Percentiles rank a stretch among this genome's conserved stretches.
Conservation (phyloP, 805 yeast genomes). For the Ogataea corticis region DNA sequence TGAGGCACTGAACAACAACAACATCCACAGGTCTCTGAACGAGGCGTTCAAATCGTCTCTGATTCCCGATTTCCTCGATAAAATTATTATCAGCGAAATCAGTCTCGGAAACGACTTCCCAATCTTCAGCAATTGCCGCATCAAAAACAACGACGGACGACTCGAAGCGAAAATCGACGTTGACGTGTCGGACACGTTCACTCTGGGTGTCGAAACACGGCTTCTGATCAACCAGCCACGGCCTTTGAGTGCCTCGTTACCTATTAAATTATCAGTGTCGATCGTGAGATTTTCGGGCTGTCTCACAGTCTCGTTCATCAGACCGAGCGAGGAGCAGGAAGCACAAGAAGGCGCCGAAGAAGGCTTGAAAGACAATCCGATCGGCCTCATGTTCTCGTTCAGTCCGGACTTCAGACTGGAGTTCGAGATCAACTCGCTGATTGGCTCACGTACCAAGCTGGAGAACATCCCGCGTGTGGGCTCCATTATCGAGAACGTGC, state of each 20-base stretch:
- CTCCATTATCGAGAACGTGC: conserved; percentile 75
- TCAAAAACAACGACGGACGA: conserved; percentile 51
- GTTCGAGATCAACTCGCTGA: conserved; percentile 81
- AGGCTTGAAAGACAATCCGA: conserved; percentile 30
- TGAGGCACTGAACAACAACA: conserved; percentile 86
- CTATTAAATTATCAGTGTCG: conserved; percentile 81
- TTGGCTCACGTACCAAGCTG: conserved; percentile 89
- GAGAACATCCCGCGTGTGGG: conserved; percentile 93
- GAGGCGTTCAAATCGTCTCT: conserved; percentile 61
- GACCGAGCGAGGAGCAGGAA: conserved; percentile 16
- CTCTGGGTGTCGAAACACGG: conserved; percentile 82
- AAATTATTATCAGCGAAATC: conserved; percentile 77
- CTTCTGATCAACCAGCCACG: conserved; percentile 79
- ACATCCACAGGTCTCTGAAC: conserved; percentile 77
- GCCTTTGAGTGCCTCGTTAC: conserved; percentile 82
- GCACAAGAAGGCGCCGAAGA: not conserved
- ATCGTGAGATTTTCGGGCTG: conserved; percentile 91
- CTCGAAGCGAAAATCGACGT: conserved; percentile 89
- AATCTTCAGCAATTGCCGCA: conserved; percentile 88
- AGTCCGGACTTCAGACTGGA: conserved; percentile 89
- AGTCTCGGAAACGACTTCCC: conserved; percentile 96
- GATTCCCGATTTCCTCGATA: conserved; percentile 79
- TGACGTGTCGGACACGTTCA: conserved; percentile 81
- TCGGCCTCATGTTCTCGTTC: conserved; percentile 85
- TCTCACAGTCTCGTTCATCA: conserved; percentile 68